These are phyloP conservation scores for Penicillium griseofulvum DNA, from an alignment of 2,329 filamentous ascomycete genomes.

Conservation along the genomic window DNA sequence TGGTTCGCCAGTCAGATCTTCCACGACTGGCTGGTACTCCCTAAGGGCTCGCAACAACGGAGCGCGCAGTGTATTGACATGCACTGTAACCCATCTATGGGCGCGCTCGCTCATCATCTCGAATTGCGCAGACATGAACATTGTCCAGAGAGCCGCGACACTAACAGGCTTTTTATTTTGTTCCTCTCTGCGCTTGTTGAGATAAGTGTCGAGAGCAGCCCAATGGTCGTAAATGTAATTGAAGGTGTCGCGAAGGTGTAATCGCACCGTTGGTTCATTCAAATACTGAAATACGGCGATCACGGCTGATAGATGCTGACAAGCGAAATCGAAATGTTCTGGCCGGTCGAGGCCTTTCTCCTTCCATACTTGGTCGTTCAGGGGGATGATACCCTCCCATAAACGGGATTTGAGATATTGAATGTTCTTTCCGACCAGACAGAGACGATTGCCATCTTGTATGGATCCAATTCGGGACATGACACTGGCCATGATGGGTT, in stretches of 20 bases:
- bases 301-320: constrained; percentile 24
- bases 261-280: constrained; percentile 11
- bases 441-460: constrained; percentile 13
- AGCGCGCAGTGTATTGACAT: constrained; percentile 13
- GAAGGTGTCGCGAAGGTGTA: constrained; percentile 22
- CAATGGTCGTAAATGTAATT: constrained; percentile 24
- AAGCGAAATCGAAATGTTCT: constrained; percentile 23
- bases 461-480: constrained; percentile 15
- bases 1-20: not conserved
- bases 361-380: constrained; percentile 26
- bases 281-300: constrained; percentile 26
- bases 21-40: not conserved
- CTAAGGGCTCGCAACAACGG: constrained; percentile 13
- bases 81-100: constrained; percentile 23
- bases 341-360: constrained; percentile 19
- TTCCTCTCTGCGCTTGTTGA: constrained; percentile 15
- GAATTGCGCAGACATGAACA: constrained; percentile 20
- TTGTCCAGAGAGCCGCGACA: constrained; percentile 21
- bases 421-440: constrained; percentile 24
- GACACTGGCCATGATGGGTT: constrained; percentile 3
- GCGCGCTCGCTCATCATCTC: constrained; percentile 24
- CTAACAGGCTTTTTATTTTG: constrained; percentile 9
- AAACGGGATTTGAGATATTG: constrained; percentile 24
- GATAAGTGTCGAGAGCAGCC: constrained; percentile 10
- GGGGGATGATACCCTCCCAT: constrained; percentile 26